Evolutionary conservation across 2,329 filamentous ascomycete species (phyloP), one percentile per base, ranked within the genome.

Genomic region (Dryadomyces quercivorus): DNA sequence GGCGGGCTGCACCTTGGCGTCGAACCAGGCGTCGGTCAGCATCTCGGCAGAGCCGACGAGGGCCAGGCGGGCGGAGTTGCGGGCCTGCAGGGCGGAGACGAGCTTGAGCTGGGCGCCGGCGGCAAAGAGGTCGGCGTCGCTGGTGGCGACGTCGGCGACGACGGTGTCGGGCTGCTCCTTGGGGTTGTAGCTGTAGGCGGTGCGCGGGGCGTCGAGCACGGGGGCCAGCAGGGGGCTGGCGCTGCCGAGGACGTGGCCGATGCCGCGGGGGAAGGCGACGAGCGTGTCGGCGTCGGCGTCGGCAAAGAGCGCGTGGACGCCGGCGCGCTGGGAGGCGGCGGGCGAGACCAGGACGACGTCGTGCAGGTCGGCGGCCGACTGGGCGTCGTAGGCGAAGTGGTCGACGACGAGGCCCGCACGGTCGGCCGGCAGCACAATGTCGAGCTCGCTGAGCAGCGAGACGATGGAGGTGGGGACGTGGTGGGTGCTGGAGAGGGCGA

Each of bases 151-250:
- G 16, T n/a, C 16, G 5, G 42, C 16, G 6, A 44, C 42, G 5
- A 44, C 12, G 12, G 42, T 70, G 50, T 82, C 81, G 44, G 73
- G 68, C 64, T 95, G 87, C 59, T 96, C 90, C 76, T 94, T 94
- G 54, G 88, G 85, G 71, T 93, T 92, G 77, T 95, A 95, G 69
- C 82, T 88, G 75, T 98, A 98, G 58, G 91, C 87, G 10, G 90
- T 95, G 61, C 77, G 73, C 20, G 89, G 86, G 48, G 90, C 92
- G 62, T 85, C 84, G 56, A 98, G 72, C 61, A 98, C 80, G 16
- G 93, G 89, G 18, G 85, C 78, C 54, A 97, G 75, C 20, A 95
- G 80, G 52, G 87, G 80, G 62, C 85, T 79, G 60, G 85, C 78
- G 18, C 16, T 8, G 61, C 92, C 91, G 50, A 98, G 78, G 52